Base-by-base conservation (phyloP, 345 rosid genomes). In the Eucalyptus decipiens region DNA sequence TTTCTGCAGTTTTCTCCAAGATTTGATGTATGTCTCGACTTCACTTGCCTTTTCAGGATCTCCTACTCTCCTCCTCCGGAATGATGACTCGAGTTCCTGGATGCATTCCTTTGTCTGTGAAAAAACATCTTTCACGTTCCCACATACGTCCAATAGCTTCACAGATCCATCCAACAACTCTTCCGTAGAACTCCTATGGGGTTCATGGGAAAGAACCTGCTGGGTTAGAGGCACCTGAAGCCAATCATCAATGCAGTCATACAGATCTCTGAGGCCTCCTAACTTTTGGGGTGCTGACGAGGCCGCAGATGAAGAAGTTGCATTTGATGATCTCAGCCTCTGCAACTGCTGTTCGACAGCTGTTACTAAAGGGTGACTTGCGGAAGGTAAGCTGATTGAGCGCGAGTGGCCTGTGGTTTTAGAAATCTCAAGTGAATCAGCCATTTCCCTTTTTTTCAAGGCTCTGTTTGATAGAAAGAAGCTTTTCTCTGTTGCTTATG, bases 301-400 rank as follows among this genome's bases (percentile, higher is more conserved):
- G 72, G 90, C 87, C 3, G 7, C 42, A 58, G 88, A 85, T 32
- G 90, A 45, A 50, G 83, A 47, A 58, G 85, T 65, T 32, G 45
- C 90, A 30, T 85, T 83, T 67, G 86, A 72, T 86, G 90, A 69
- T 62, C 65, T 86, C 65, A 89, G 87, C 89, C 89, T 83, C 47
- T 72, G 58, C 80, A 92, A 60, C 24, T 91, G 91, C 51, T 86
- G 90, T 45, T 89, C 92, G 7, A 92, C 89, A 14, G 51, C 50
- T 9, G 40, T 30, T 11, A 19, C 80, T 19, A 90, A 86, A 47
- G 93, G 93, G 48, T 91, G 93, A n/a, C 91, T 67, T 54, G 48
- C 88, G 45, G 92, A 88, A 42, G 94, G 93, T 67, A 92, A 90
- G 69, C 93, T 91, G 88, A 51, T 91, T 14, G 92, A 91, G 23